A percentile compares a stretch with the other conserved stretches of the same genome.
Evolutionary conservation across 352 stramenopile species (phyloP).

Genomic region (Bremia lactucae): DNA sequence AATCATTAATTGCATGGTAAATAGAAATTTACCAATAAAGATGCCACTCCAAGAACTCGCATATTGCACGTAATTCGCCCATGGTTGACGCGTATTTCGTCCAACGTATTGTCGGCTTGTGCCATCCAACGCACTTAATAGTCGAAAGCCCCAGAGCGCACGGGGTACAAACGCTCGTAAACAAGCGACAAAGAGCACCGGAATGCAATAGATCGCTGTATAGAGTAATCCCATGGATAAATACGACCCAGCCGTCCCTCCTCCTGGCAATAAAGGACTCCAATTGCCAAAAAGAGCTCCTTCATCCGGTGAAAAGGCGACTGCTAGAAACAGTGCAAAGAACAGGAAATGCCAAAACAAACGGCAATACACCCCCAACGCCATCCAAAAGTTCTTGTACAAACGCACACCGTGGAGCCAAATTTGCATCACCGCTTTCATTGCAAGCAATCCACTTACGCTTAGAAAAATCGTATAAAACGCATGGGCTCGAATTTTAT

Average conservation of each 20-base stretch:
- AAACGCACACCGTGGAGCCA: conserved; percentile 60
- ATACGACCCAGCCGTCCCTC: conserved; percentile 39
- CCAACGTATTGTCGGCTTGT: conserved; percentile 70
- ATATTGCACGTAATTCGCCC: conserved; percentile 50
- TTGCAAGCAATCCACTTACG: conserved; percentile 34
- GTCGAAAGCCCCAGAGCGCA: conserved; percentile 44
- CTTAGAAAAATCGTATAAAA: conserved; percentile 66
- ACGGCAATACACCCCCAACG: conserved; percentile 48
- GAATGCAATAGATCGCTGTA: conserved; percentile 46
- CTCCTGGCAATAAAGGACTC: conserved; percentile 34
- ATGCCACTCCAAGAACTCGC: conserved; percentile 59
- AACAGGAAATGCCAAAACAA: conserved; percentile 71
- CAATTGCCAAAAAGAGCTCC: conserved; percentile 31
- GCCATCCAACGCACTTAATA: conserved; percentile 56
- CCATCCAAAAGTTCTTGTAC: conserved; percentile 56
- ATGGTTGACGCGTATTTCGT: conserved; percentile 56
- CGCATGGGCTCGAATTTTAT: conserved; percentile 51
- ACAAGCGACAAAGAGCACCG: conserved; percentile 33
- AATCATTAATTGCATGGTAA: conserved; percentile 77
- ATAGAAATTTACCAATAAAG: conserved; percentile 70
- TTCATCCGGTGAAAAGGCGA: conserved; percentile 54
- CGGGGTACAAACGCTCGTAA: conserved; percentile 45
- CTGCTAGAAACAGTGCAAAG: conserved; percentile 46
- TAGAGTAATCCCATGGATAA: conserved; percentile 53
- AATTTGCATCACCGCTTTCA: conserved; percentile 66